Percentiles rank a stretch among this genome's conserved stretches.
Conservation (phyloP, 208 protist species). For the Leishmania mexicana region DNA sequence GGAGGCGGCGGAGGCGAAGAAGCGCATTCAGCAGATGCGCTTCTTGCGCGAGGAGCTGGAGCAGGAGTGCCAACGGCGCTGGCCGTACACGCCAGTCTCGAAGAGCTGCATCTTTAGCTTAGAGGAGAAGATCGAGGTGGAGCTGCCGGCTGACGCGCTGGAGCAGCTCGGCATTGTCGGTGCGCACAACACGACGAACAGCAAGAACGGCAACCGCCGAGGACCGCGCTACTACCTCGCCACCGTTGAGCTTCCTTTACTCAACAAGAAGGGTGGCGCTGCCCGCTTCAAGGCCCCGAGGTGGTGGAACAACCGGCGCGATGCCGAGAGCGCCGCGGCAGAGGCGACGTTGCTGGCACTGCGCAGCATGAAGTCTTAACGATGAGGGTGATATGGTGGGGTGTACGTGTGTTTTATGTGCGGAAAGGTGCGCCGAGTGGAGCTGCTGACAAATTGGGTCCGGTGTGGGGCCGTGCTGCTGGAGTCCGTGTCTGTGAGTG, state of each 20-base stretch:
- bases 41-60: constrained; percentile 66
- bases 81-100: constrained; percentile 69
- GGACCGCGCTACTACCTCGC: constrained; percentile 60
- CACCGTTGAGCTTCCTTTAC: constrained; percentile 63
- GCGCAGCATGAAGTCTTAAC: constrained; percentile 42
- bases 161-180: constrained; percentile 38
- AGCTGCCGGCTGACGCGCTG: constrained; percentile 39
- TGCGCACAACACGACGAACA: constrained; percentile 31
- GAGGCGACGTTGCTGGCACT: constrained; percentile 55
- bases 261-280: constrained; percentile 61
- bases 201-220: constrained; percentile 41
- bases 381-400: not conserved
- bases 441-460: not conserved
- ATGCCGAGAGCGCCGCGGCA: constrained; percentile 59
- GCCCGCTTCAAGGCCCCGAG: constrained; percentile 52
- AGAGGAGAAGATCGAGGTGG: constrained; percentile 52
- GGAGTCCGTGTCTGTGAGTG: not conserved
- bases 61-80: constrained; percentile 57
- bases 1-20: constrained; percentile 46
- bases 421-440: not conserved
- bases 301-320: constrained; percentile 49
- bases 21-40: constrained; percentile 52
- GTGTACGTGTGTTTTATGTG: not conserved
- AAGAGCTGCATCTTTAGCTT: constrained; percentile 68
- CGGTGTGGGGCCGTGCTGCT: not conserved